Conservation (phyloP, 2,329 filamentous ascomycete genomes). For the Fusarium tricinctum region DNA sequence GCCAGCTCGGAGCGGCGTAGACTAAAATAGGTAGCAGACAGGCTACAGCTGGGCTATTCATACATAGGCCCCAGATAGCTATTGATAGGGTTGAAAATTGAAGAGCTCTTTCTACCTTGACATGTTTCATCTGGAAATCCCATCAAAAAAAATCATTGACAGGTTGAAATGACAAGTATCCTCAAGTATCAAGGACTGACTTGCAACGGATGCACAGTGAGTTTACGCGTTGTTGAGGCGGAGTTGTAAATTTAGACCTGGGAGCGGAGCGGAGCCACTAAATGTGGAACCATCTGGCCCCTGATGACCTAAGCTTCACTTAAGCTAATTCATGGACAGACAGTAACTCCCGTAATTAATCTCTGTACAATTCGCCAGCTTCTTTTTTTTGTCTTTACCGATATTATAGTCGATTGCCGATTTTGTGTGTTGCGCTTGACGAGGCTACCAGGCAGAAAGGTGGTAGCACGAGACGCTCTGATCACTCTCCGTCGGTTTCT, state of each 20-base stretch:
- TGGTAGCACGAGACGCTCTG: not conserved
- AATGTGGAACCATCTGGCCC: constrained; percentile 40
- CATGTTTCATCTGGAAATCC: not conserved
- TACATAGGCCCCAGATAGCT: not conserved
- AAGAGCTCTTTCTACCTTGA: not conserved
- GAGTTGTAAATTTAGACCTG: constrained; percentile 23
- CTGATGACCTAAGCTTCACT: constrained; percentile 49
- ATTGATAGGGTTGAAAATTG: not conserved
- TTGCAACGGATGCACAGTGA: constrained; percentile 16
- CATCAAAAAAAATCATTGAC: not conserved
- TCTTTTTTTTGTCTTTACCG: constrained; percentile 2
- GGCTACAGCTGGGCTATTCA: not conserved
- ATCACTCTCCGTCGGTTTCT: not conserved
- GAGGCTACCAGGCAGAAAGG: not conserved
- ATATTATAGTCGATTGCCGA: constrained; percentile 6
- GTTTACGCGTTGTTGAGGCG: constrained; percentile 40
- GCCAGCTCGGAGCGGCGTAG: not conserved
- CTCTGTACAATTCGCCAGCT: constrained; percentile 20
- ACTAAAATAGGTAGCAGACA: not conserved
- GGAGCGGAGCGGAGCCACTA: constrained; percentile 34
- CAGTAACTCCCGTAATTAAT: constrained; percentile 27
- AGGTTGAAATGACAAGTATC: not conserved
- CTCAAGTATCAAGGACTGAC: not conserved
- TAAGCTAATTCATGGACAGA: constrained; percentile 9
- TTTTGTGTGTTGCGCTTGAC: constrained; percentile 15